phyloP scores from a whole-genome alignment of 306 rosid genomes.

The Hylodesmum podocarpum region DNA sequence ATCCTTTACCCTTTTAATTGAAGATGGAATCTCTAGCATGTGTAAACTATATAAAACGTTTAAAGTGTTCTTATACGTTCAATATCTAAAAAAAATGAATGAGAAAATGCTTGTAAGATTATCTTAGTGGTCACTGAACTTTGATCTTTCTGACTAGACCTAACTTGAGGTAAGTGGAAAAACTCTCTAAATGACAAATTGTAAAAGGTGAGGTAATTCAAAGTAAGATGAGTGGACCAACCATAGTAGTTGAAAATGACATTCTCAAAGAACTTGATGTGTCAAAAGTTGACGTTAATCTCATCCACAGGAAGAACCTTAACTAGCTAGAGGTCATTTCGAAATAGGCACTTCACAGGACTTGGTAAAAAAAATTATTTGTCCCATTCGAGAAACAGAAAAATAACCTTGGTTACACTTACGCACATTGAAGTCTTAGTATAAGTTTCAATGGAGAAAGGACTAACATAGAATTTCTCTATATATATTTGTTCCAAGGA shows the following conservation, averaged over 20 bases:
- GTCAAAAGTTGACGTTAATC: neutral
- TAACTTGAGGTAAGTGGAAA: neutral
- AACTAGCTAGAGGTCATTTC: neutral
- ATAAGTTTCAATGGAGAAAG: neutral
- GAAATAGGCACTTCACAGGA: neutral
- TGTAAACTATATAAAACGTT: neutral
- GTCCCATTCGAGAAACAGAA: neutral
- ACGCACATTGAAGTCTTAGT: neutral
- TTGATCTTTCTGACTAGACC: neutral
- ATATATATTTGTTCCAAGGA: neutral
- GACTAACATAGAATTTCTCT: no score
- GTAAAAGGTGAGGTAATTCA: neutral
- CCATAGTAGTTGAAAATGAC: neutral
- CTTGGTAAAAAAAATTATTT: neutral
- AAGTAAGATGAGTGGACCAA: neutral
- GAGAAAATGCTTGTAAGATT: neutral
- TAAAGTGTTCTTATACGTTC: neutral
- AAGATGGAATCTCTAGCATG: neutral
- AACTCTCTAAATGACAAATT: conserved; percentile 2
- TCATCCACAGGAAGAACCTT: neutral
- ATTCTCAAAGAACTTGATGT: neutral
- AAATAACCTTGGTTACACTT: neutral
- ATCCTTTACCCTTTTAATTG: neutral
- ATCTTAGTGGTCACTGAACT: neutral
- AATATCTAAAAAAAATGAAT: neutral